phyloP scores from a whole-genome alignment of 2,329 filamentous ascomycete species.

The Ceratocystis ficicola region DNA sequence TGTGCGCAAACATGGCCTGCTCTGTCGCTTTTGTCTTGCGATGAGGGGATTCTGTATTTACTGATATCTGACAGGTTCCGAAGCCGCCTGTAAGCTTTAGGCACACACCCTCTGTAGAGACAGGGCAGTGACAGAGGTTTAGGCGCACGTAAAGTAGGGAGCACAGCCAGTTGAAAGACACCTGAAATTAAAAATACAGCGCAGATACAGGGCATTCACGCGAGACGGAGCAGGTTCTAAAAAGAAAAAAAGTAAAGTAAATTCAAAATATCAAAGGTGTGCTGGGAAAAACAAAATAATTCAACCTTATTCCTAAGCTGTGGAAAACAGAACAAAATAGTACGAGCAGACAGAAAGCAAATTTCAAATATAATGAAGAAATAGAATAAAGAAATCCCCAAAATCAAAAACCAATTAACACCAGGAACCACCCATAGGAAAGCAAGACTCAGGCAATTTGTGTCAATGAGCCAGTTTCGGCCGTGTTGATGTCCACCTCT shows the following conservation, averaged over 20 bases:
- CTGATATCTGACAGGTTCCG: neutral
- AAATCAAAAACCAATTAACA: constrained; percentile 10
- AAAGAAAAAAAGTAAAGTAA: constrained; percentile 5
- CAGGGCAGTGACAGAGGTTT: neutral
- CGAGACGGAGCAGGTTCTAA: neutral
- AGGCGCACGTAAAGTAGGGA: neutral
- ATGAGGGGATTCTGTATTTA: neutral
- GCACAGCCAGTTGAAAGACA: neutral
- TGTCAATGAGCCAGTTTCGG: neutral
- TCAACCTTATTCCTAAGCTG: neutral
- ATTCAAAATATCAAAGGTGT: neutral
- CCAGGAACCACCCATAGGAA: neutral
- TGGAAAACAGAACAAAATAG: neutral
- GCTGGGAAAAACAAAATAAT: neutral
- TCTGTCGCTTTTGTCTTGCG: neutral
- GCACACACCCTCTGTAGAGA: neutral
- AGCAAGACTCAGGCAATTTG: constrained; percentile 6
- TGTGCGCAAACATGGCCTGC: neutral
- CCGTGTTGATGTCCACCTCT: neutral
- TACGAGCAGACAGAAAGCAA: neutral
- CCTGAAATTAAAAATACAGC: neutral
- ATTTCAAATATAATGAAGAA: constrained; percentile 1
- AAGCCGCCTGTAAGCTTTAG: neutral
- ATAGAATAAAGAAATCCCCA: constrained; percentile 1
- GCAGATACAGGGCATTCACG: neutral